Evolutionary conservation across 1,284 basidiomycete species (phyloP), one percentile per base, ranked within the genome.

Genomic region (Sanghuangporus baumii): DNA sequence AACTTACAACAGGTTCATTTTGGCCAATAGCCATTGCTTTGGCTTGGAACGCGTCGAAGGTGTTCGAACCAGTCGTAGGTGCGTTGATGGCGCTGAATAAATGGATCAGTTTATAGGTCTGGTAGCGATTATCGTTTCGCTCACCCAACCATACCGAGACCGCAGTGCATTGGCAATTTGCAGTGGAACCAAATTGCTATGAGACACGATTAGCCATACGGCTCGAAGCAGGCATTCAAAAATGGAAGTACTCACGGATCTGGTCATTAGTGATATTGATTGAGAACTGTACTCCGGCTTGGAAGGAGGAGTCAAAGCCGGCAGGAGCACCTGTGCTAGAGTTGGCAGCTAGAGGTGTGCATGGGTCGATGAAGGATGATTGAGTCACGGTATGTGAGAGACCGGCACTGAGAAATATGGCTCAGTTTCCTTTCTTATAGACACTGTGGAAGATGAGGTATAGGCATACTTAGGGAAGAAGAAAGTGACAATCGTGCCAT

Each of bases 171-270:
- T 1, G 74, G 65, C 66, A 79, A 74, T 70, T 84, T 84, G 76
- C 87, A 89, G 74, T 82, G 82, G 78, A 84, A 87, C 82, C 83
- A 88, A 61, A 85, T 81, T 34, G 82, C 82, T 85, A 62, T 3
- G 43, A 16, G 50, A 41, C 52, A 23, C 52, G 18, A 6, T 14
- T 14, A 20, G 18, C 2, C 3, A 20, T 23, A 20, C 4, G 20
- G 26, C 47, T 3, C 2, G 9, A 7, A 20, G 23, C 23, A 18
- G 47, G 16, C 9, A 23, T 9, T 18, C 7, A 3, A 20, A 14
- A 48, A 20, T 9, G 14, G 14, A 55, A 40, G 3, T 26, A 62
- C 56, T 59, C 55, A 61, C 55, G 31, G 26, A 57, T 52, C 41
- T 59, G 20, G 54, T 78, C 79, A 63, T 81, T 76, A n/a, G 77